These are phyloP conservation scores for Cordyceps cicadae DNA, from an alignment of 2,329 filamentous ascomycete species.

Conservation along the genomic window DNA sequence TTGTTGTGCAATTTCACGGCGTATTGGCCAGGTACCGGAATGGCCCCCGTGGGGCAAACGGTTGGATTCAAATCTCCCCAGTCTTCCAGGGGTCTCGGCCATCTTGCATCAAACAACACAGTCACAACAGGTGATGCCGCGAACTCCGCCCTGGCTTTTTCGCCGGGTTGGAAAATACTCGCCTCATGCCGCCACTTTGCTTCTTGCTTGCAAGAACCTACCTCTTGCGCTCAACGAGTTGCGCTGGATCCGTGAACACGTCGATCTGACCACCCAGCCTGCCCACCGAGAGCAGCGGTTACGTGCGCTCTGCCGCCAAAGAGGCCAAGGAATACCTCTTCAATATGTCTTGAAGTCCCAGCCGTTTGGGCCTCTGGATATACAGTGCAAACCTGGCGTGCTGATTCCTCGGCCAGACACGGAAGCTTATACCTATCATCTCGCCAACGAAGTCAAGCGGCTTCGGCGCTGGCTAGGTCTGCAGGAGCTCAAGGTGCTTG, in stretches of 20 bases:
- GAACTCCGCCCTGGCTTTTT: conserved; percentile 51
- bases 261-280: conserved; percentile 23
- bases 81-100: background rate
- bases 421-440: conserved; percentile 55
- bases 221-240: conserved; percentile 60
- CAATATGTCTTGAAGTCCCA: conserved; percentile 87
- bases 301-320: conserved; percentile 36
- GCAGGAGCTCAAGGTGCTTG: conserved; percentile 49
- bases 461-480: background rate
- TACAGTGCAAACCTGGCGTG: conserved; percentile 67
- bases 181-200: conserved; percentile 49
- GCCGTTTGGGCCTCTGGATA: conserved; percentile 76
- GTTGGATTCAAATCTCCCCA: background rate
- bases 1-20: too few species aligned
- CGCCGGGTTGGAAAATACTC: conserved; percentile 45
- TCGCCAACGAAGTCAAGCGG: conserved; percentile 38
- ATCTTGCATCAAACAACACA: conserved; percentile 6
- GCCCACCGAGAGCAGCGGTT: conserved; percentile 20
- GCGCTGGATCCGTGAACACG: conserved; percentile 62
- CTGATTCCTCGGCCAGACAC: conserved; percentile 79
- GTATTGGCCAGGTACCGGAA: background rate
- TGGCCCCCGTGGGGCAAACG: background rate
- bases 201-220: conserved; percentile 56
- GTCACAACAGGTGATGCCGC: conserved; percentile 43
- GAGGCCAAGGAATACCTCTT: conserved; percentile 61